Evolutionary conservation across 2,329 filamentous ascomycete species (phyloP).

Genomic region (Alternaria sp.): DNA sequence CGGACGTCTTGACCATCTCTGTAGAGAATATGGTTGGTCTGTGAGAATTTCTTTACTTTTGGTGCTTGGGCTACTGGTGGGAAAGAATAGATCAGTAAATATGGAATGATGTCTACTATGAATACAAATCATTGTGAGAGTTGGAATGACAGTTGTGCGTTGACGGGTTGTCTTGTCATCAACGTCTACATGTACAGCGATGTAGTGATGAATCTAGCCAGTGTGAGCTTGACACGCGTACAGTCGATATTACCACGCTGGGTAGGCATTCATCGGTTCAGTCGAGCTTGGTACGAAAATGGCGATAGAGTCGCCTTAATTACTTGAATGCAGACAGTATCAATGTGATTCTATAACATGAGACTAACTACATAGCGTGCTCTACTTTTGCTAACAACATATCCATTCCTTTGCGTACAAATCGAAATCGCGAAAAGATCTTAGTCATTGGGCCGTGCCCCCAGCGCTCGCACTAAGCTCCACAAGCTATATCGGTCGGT

Average conservation of each 20-base stretch:
- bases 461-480: not conserved
- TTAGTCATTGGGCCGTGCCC: not conserved
- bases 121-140: not conserved
- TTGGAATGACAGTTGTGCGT: not conserved
- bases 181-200: not conserved
- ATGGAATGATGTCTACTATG: not conserved
- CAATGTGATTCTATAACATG: not conserved
- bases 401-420: not conserved
- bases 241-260: not conserved
- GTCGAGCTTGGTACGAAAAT: not conserved
- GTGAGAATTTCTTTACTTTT: not conserved
- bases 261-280: not conserved
- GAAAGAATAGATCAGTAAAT: not conserved
- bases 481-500: conserved; percentile 3
- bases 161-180: not conserved
- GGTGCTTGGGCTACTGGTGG: not conserved
- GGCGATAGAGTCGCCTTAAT: not conserved
- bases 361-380: not conserved
- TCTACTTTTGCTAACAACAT: not conserved
- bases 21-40: not conserved
- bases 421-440: not conserved
- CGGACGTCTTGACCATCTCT: not conserved
- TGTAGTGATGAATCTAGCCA: not conserved
- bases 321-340: not conserved
- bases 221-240: not conserved